Evolutionary conservation across 2,329 filamentous ascomycete genomes (phyloP), one percentile per base, ranked within the genome.

Genomic region (Aspergillus felis): DNA sequence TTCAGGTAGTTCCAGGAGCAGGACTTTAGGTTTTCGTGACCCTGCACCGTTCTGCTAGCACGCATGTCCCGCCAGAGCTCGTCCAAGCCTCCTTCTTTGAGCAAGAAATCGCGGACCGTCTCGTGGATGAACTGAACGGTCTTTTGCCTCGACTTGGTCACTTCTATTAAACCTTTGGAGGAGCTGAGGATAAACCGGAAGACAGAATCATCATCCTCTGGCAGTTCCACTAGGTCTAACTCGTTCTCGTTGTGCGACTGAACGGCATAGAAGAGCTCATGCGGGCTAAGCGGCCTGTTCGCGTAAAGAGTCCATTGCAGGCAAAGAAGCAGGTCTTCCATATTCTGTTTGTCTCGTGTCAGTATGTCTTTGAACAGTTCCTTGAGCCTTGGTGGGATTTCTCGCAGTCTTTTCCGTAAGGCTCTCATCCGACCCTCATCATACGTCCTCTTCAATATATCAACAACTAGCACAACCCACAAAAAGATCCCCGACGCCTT

Each of bases 221-320:
- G 28, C 2, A 1, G 28, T 29, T 29, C 28, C 28, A 29, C 10
- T 2, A 10, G 3, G 28, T 29, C 28, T 10, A 10, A 8, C 28
- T 29, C 9, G 8, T 29, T 2, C 28, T 29, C 8, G 1, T 29
- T 29, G 8, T 29, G 8, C 2, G 9, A 9, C 28, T 29, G 24
- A 1, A 59, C 48, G 1, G 57, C 57, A 41, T 51, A 59, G 1
- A 57, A 57, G 4, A 57, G 25, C 3, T 57, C 51, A 20, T 32
- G 29, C 3, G 8, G 47, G 0, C 32, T 51, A 7, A 59, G 8
- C 2, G 51, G 48, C 4, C 54, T 61, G 8, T 63, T 69, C 0
- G 83, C 73, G 24, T 78, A 85, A 0, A 86, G 68, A 0, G 87
- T 70, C 78, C 79, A 85, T 38, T 81, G 75, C 0, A 86, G 56